These are phyloP conservation scores for Camelina hispida DNA, from an alignment of 345 rosid species.

Conservation along the genomic window DNA sequence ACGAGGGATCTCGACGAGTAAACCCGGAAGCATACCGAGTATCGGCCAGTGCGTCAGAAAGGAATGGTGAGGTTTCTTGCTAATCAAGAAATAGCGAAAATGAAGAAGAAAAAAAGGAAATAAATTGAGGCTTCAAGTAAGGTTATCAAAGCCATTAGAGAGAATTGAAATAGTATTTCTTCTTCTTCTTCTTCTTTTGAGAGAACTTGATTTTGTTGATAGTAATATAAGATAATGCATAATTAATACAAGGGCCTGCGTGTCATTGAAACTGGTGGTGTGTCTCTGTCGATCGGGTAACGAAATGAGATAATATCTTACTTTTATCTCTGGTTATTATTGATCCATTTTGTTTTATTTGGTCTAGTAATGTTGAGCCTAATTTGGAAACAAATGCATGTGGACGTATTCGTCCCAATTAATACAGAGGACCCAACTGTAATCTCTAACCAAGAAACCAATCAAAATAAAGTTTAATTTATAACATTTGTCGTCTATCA, in stretches of 20 bases:
- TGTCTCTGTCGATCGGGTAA: constrained; percentile 8
- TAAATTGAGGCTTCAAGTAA: constrained; percentile 31
- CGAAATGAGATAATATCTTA: neutral
- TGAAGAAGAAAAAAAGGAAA: constrained; percentile 25
- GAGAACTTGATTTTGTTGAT: neutral
- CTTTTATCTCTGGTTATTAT: neutral
- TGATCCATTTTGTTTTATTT: neutral
- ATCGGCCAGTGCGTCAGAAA: constrained; percentile 35
- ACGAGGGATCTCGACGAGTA: constrained; percentile 31
- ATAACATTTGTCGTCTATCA: neutral
- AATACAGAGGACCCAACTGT: neutral
- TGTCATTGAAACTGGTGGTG: constrained; percentile 10
- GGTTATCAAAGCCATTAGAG: constrained; percentile 35
- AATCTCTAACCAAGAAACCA: neutral
- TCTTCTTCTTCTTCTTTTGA: neutral
- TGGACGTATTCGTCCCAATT: neutral
- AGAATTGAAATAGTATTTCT: neutral
- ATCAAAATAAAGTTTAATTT: neutral
- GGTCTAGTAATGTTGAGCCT: neutral
- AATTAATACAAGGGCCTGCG: neutral
- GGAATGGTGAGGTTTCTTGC: constrained; percentile 30
- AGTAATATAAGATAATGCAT: neutral
- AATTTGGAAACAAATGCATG: constrained; percentile 4
- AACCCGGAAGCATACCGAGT: constrained; percentile 42
- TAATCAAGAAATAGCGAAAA: neutral